phyloP scores from a whole-genome alignment of 805 yeast genomes.

The Candida ovalis region DNA sequence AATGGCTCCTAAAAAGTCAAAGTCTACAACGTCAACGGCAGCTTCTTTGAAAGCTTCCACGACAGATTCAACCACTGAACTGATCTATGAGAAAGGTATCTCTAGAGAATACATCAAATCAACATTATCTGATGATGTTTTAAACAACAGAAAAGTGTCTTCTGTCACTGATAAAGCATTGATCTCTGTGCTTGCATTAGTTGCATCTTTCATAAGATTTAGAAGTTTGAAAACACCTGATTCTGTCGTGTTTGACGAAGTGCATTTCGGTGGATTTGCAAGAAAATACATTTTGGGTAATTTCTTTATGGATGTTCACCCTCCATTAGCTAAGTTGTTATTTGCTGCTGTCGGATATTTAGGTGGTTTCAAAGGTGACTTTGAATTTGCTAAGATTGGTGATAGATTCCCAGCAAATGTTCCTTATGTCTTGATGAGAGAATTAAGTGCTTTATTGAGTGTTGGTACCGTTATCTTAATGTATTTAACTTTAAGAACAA shows the following conservation, averaged over 20 bases:
- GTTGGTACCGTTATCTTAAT: constrained; percentile 60
- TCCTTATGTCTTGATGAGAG: constrained; percentile 70
- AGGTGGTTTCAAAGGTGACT: constrained; percentile 71
- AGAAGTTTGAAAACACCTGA: constrained; percentile 61
- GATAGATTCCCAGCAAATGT: constrained; percentile 51
- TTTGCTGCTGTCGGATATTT: constrained; percentile 66
- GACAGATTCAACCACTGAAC: constrained; percentile 35
- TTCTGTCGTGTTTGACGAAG: constrained; percentile 95
- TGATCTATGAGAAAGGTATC: constrained; percentile 47
- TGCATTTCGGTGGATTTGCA: constrained; percentile 98
- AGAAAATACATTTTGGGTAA: constrained; percentile 72
- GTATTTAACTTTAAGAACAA: constrained; percentile 65
- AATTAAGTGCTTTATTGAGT: constrained; percentile 65
- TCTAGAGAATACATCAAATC: constrained; percentile 53
- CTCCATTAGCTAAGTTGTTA: constrained; percentile 79
- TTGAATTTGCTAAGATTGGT: constrained; percentile 65
- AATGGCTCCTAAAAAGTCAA: constrained; percentile 24
- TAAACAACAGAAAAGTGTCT: constrained; percentile 38
- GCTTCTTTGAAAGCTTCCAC: constrained; percentile 2
- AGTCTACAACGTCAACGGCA: not conserved
- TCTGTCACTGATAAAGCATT: constrained; percentile 37
- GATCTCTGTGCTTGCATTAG: constrained; percentile 35
- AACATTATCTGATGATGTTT: constrained; percentile 40
- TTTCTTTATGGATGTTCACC: constrained; percentile 85
- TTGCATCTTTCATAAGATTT: constrained; percentile 60